phyloP scores from a whole-genome alignment of 768 basidiomycete species.

The Tremella yokohamensis region DNA sequence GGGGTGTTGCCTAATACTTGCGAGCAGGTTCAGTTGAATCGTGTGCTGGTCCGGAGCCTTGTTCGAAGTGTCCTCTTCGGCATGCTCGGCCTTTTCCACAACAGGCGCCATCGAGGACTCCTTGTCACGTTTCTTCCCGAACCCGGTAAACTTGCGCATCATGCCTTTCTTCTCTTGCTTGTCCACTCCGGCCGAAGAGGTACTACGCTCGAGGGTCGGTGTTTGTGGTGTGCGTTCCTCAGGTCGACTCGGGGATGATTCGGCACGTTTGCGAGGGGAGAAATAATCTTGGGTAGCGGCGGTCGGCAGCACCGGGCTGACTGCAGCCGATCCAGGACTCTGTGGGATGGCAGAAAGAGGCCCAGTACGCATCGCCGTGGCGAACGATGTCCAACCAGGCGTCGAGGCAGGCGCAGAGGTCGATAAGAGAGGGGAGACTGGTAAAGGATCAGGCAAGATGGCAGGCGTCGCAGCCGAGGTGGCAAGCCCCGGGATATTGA shows the following conservation, averaged over 20 bases:
- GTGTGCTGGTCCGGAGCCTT: conserved; percentile 25
- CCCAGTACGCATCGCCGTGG: conserved; percentile 22
- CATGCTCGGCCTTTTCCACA: conserved; percentile 19
- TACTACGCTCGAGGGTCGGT: conserved; percentile 10
- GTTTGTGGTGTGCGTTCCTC: background rate
- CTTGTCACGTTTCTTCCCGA: conserved; percentile 51
- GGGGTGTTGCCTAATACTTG: conserved; percentile 50
- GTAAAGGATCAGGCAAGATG: conserved; percentile 50
- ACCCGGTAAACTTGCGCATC: conserved; percentile 74
- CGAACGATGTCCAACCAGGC: conserved; percentile 27
- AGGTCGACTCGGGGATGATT: conserved; percentile 13
- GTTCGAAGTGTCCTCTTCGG: conserved; percentile 25
- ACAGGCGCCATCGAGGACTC: conserved; percentile 32
- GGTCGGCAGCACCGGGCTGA: background rate
- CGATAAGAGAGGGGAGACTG: conserved; percentile 15
- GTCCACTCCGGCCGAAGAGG: conserved; percentile 11
- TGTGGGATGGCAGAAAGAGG: conserved; percentile 54
- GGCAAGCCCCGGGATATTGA: conserved; percentile 57
- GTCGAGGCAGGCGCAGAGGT: conserved; percentile 32
- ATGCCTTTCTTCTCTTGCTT: conserved; percentile 47
- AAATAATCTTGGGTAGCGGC: conserved; percentile 46
- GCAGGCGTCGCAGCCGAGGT: conserved; percentile 58
- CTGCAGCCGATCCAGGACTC: conserved; percentile 49
- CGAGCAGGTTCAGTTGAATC: conserved; percentile 49
- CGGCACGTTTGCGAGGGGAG: conserved; percentile 25